Evolutionary conservation across 306 rosid genomes (phyloP), one percentile per base, ranked within the genome.

Genomic region (Cucurbita moschata): DNA sequence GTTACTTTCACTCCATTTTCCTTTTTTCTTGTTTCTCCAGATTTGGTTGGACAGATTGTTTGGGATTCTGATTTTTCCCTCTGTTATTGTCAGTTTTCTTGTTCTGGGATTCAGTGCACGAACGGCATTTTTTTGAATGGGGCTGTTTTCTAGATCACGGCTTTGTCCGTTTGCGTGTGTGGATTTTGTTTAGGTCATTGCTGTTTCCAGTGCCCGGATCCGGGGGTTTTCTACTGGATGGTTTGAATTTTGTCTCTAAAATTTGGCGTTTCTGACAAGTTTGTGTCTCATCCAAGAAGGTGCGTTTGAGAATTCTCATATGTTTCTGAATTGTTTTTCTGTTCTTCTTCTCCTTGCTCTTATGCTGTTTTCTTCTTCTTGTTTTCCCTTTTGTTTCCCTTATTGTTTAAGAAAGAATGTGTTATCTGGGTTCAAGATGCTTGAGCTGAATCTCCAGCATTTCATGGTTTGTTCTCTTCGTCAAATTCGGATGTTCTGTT

Each of bases 11-110:
- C 19, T 35, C 38, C 68, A 37, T 39, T 64, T 37, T 44, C 67
- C 46, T 8, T 39, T 63, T 63, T 16, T 6, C 42, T 15, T 42
- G 39, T 47, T 4, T 78, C 60, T 74, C 82, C 79, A 77, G 69
- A 75, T 82, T 82, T 77, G 60, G 80, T 64, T 72, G 71, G 26
- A 74, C 83, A 77, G 74, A 84, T 52, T 74, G 80, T 84, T 83
- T 78, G 74, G 83, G 85, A 89, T 84, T 83, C 83, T 79, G 81
- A 82, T 67, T 80, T 80, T 47, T 54, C 86, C 79, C 82, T 77
- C 79, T 55, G 75, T 88, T 60, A 75, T 82, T 88, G 91, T 92
- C 91, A 85, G 91, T 83, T 86, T 79, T 88, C 77, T 87, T 85
- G 87, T 58, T 69, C 74, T 49, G 58, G 43, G 14, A 49, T 88